phyloP scores from a whole-genome alignment of 116 monocot species.

The Dioscorea cayenensis region DNA sequence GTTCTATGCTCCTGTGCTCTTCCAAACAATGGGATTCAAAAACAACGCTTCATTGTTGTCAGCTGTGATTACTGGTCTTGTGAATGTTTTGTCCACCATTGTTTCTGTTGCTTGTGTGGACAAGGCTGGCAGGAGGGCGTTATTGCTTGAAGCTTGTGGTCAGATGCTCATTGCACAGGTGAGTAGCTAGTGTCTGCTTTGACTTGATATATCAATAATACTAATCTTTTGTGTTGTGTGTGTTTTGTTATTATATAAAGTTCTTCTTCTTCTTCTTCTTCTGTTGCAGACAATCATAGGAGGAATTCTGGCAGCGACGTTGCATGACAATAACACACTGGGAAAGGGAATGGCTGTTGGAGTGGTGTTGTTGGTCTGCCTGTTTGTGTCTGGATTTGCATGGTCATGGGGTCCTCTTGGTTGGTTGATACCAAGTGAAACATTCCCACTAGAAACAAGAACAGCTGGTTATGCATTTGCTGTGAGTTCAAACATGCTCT shows the following conservation, averaged over 20 bases:
- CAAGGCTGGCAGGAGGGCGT: constrained; percentile 30
- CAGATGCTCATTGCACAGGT: constrained; percentile 63
- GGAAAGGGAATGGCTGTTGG: neutral
- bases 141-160: constrained; percentile 43
- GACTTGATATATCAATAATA: too few species aligned
- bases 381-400: constrained; percentile 48
- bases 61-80: constrained; percentile 36
- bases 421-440: constrained; percentile 68
- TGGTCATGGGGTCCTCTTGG: constrained; percentile 82
- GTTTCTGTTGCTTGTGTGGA: constrained; percentile 53
- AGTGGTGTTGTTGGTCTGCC: constrained; percentile 44
- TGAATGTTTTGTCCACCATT: constrained; percentile 49
- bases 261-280: too few species aligned
- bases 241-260: too few species aligned
- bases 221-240: neutral
- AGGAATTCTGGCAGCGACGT: constrained; percentile 13
- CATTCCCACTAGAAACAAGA: constrained; percentile 63
- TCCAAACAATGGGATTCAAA: constrained; percentile 59
- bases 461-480: constrained; percentile 43
- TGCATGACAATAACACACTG: constrained; percentile 18
- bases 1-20: constrained; percentile 82
- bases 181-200: neutral
- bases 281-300: constrained; percentile 22
- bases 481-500: constrained; percentile 66
- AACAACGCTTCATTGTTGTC: constrained; percentile 53